Conservation (phyloP, 805 yeast genomes). For the Starmerella bacillaris region DNA sequence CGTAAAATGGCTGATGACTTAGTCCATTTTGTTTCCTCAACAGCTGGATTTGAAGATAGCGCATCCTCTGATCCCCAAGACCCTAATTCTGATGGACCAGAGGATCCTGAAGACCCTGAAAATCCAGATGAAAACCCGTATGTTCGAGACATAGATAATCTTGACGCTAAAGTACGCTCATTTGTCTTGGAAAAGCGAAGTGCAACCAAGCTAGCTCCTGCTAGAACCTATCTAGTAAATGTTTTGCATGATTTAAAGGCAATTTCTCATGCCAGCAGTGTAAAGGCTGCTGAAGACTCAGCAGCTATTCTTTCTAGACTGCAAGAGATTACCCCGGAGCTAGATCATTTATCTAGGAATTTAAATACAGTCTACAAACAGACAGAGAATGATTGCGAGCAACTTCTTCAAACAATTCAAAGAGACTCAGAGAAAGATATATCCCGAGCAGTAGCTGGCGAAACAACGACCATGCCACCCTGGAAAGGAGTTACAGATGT, state of each 20-base stretch:
- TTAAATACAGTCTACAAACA: slow-evolving; percentile 39
- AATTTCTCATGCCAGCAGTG: slow-evolving; percentile 45
- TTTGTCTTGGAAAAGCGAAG: slow-evolving; percentile 82
- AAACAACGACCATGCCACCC: slow-evolving; percentile 33
- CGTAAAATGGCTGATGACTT: slow-evolving; percentile 75
- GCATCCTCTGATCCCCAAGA: slow-evolving; percentile 17
- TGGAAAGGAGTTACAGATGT: slow-evolving; percentile 48
- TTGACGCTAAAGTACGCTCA: slow-evolving; percentile 69
- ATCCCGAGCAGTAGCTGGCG: slow-evolving; percentile 33
- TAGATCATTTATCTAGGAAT: slow-evolving; percentile 34
- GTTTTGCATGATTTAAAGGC: slow-evolving; percentile 45
- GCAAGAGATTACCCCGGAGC: slow-evolving; percentile 42
- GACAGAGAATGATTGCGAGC: slow-evolving; percentile 48
- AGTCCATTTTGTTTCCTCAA: slow-evolving; percentile 82
- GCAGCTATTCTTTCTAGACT: slow-evolving; percentile 32
- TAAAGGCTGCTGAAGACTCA: slow-evolving; percentile 31
- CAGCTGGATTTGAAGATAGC: slow-evolving; percentile 36
- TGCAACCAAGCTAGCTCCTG: slow-evolving; percentile 76
- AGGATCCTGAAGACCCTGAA: slow-evolving; percentile 18
- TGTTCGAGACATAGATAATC: slow-evolving; percentile 41
- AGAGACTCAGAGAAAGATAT: slow-evolving; percentile 40
- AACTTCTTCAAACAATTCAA: slow-evolving; percentile 39
- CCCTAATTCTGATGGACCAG: slow-evolving; percentile 12
- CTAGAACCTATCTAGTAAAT: slow-evolving; percentile 66
- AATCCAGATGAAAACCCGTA: slow-evolving; percentile 15